A percentile compares a stretch with the other conserved stretches of the same genome.
phyloP scores from a whole-genome alignment of 352 stramenopile species.

The Blastocystis hominis region DNA sequence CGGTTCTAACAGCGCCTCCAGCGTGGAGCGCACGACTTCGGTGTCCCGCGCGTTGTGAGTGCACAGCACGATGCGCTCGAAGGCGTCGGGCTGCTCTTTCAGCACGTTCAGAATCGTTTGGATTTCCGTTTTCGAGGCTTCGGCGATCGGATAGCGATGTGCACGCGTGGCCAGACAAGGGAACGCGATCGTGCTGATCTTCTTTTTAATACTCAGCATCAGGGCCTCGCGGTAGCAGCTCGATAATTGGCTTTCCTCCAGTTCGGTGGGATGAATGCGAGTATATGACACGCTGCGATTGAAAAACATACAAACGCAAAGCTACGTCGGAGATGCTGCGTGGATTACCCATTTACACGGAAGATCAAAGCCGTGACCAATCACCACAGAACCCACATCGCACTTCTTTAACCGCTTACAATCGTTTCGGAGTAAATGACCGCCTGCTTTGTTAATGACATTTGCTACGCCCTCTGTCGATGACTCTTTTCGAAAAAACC shows the following conservation, averaged over 20 bases:
- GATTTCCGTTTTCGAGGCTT: neutral
- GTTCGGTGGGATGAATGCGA: neutral
- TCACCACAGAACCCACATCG: neutral
- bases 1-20: neutral
- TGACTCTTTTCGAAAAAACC: neutral
- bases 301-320: neutral
- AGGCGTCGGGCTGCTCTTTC: neutral
- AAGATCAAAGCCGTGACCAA: slow-evolving; percentile 16
- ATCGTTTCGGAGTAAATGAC: neutral
- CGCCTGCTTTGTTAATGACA: slow-evolving; percentile 7
- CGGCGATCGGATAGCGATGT: slow-evolving; percentile 20
- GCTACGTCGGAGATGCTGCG: neutral
- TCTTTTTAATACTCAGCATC: neutral
- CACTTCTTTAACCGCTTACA: neutral
- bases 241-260: neutral
- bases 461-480: neutral
- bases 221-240: neutral
- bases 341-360: slow-evolving; percentile 20
- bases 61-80: slow-evolving; percentile 1
- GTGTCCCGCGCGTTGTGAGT: neutral
- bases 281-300: neutral
- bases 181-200: neutral
- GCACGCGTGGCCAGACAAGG: neutral
- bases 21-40: neutral
- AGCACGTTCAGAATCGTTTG: neutral